Percentiles rank a stretch among this genome's conserved stretches.
phyloP scores from a whole-genome alignment of 805 yeast genomes.

The Kockiozyma suomiensis region DNA sequence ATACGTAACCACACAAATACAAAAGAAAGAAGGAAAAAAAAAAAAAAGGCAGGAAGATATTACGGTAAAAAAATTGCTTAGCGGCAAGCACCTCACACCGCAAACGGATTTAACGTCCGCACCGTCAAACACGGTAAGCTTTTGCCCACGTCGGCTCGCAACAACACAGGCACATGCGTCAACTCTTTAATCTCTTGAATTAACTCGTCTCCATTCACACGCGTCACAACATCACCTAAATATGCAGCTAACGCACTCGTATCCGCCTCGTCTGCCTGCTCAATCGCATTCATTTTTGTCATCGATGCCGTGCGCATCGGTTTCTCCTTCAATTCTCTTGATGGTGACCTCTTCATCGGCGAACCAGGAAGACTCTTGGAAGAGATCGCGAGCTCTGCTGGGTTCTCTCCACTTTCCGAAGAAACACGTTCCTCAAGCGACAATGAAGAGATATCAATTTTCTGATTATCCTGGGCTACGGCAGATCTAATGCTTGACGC shows the following conservation, averaged over 20 bases:
- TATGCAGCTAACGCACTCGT: slow-evolving; percentile 57
- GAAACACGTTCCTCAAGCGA: slow-evolving; percentile 2
- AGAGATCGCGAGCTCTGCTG: background rate
- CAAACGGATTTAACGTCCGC: slow-evolving; percentile 85
- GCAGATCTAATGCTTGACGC: slow-evolving; percentile 71
- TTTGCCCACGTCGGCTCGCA: slow-evolving; percentile 93
- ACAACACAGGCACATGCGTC: slow-evolving; percentile 75
- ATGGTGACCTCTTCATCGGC: slow-evolving; percentile 35
- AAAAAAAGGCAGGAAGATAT: background rate
- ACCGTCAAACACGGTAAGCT: slow-evolving; percentile 94
- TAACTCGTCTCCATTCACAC: slow-evolving; percentile 52
- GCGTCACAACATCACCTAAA: slow-evolving; percentile 57
- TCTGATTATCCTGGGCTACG: slow-evolving; percentile 48
- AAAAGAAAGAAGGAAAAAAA: background rate
- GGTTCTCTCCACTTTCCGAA: background rate
- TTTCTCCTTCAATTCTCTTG: slow-evolving; percentile 13
- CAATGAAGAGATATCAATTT: slow-evolving; percentile 17
- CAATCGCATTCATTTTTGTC: slow-evolving; percentile 31
- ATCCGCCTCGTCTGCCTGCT: slow-evolving; percentile 31
- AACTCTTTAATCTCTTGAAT: slow-evolving; percentile 84
- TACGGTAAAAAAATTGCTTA: background rate
- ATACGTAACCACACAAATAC: background rate
- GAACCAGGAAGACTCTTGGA: slow-evolving; percentile 43
- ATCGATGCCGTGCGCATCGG: slow-evolving; percentile 39
- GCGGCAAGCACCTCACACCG: slow-evolving; percentile 9